Base-by-base conservation (phyloP, 1,284 basidiomycete species). In the Microbotryum silenes-acaulis region DNA sequence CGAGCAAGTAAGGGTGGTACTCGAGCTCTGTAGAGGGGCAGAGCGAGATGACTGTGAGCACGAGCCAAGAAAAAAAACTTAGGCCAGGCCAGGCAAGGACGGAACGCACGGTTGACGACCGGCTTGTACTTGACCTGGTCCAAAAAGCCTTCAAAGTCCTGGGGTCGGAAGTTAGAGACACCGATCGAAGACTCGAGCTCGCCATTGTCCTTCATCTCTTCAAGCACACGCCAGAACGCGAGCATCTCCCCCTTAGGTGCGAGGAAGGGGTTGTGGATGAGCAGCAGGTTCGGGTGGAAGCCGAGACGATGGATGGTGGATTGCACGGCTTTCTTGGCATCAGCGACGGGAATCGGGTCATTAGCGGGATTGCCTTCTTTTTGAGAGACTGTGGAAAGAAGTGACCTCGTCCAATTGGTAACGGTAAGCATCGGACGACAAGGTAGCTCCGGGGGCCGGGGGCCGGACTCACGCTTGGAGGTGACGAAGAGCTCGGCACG, bases 91-190 rank as follows among this genome's bases (percentile, higher is more conserved):
- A 6, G 10, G 20, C 10, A 25, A 12, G 29, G 5, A 6, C 18
- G n/a, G 18, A 16, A 14, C 58, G n/a, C 51, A 63, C 61, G 66
- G 60, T 72, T 67, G n/a, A 63, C 62, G 21, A 65, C 68, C 10
- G 71, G 71, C 56, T 66, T 67, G 67, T 69, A 57, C 59, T 64
- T 70, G 54, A 44, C 25, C 18, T 64, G 29, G 31, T 45, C 64
- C 46, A 58, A 23, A 49, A 71, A 53, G 56, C 62, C 66, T 21
- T 68, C 53, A 23, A 68, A 59, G 57, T 72, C 71, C 44, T 65
- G 64, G n/a, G 64, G 66, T 10, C 68, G 62, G 62, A 70, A 72
- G 62, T 72, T 72, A 54, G 63, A 68, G 6, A 71, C 66, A 25
- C 71, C 71, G 23, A 72, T 54, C 25, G 54, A 57, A 0, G 65